These are phyloP conservation scores for Lupinus albus DNA, from an alignment of 306 rosid genomes.

Conservation along the genomic window DNA sequence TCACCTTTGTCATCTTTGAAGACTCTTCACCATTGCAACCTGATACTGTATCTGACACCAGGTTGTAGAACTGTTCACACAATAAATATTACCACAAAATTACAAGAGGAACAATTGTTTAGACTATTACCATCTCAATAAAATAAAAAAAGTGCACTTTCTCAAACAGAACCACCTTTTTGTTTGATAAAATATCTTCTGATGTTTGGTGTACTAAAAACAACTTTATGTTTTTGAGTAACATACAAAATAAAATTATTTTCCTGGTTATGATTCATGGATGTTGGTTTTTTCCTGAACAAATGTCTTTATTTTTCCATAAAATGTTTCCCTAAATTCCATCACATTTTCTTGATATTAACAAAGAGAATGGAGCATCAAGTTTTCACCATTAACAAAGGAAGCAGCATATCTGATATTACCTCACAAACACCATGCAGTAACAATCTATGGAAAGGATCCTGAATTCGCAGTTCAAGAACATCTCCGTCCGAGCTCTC, in stretches of 20 bases:
- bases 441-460: constrained; percentile 82
- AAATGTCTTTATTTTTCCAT: neutral
- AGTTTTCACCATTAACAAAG: constrained; percentile 19
- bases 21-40: constrained; percentile 41
- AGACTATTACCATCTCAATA: constrained; percentile 16
- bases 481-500: constrained; percentile 51
- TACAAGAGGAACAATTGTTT: constrained; percentile 2
- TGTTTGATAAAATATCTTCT: neutral
- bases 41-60: constrained; percentile 64
- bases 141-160: neutral
- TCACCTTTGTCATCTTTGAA: constrained; percentile 66
- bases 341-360: constrained; percentile 8
- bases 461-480: constrained; percentile 65
- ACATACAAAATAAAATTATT: neutral
- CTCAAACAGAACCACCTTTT: neutral
- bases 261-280: neutral
- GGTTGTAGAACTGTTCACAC: constrained; percentile 74
- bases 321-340: neutral
- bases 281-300: constrained; percentile 7
- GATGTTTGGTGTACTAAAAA: neutral
- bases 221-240: neutral
- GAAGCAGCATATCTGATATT: constrained; percentile 30
- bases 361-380: constrained; percentile 8
- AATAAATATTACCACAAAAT: constrained; percentile 19
- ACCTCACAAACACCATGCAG: constrained; percentile 99